A percentile compares a stretch with the other conserved stretches of the same genome.
phyloP scores from a whole-genome alignment of 2,329 filamentous ascomycete genomes.

The Trichoderma oligosporum region DNA sequence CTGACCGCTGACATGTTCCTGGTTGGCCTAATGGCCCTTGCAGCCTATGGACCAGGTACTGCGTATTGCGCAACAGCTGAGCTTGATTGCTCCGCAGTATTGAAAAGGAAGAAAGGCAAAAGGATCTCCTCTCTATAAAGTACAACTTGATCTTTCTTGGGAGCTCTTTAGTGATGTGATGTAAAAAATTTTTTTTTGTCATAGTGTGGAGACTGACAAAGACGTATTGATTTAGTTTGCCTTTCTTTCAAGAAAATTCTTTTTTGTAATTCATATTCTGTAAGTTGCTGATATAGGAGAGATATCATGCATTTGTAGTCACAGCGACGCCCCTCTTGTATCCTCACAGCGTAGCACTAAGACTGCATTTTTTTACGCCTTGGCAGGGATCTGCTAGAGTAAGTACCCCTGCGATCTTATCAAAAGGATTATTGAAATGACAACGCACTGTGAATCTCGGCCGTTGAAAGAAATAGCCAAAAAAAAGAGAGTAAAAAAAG shows the following conservation, averaged over 20 bases:
- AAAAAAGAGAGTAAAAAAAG: not conserved
- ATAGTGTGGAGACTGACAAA: not conserved
- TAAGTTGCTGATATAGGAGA: not conserved
- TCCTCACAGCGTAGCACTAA: not conserved
- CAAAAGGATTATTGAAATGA: too few species aligned
- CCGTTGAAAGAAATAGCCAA: too few species aligned
- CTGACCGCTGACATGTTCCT: constrained; percentile 9
- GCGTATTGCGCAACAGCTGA: constrained; percentile 5
- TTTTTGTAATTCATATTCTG: not conserved
- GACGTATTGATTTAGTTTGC: too few species aligned
- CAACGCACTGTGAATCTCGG: not conserved
- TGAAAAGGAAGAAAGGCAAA: not conserved
- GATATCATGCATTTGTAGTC: not conserved
- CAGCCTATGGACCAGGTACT: not conserved
- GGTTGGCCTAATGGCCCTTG: constrained; percentile 2
- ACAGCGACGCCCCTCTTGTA: constrained; percentile 8
- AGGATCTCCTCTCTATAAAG: not conserved
- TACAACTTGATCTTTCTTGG: too few species aligned
- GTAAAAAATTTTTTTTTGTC: not conserved
- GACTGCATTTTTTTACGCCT: not conserved
- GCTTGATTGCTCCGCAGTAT: constrained; percentile 1
- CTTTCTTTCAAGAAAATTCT: not conserved
- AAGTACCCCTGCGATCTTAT: too few species aligned
- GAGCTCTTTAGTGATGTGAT: too few species aligned
- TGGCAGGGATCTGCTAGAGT: not conserved